Evolutionary conservation across 2,329 filamentous ascomycete species (phyloP), one percentile per base, ranked within the genome.

Genomic region (Moelleriella libera): DNA sequence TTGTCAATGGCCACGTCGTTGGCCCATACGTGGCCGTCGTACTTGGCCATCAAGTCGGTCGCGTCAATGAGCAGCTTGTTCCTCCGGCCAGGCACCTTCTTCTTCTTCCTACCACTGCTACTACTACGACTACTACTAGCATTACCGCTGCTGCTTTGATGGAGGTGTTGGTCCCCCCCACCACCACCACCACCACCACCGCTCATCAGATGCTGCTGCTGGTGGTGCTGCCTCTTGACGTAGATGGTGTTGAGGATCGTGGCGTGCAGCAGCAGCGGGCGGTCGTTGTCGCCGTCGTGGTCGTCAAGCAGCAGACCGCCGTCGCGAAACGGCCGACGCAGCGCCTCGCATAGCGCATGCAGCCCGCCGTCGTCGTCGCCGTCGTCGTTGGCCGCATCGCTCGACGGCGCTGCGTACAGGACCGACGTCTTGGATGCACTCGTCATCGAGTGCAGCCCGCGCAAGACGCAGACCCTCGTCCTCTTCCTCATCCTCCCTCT

Each of bases 211-310:
- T n/a, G n/a, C n/a, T n/a, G n/a, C n/a, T n/a, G n/a, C n/a, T n/a
- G n/a, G n/a, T n/a, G n/a, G n/a, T 53, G 52, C 48, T 55, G 54
- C 57, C 52, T 63, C 58, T 72, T 76, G 42, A 80, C 79, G 60
- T 95, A 94, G 11, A 88, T 77, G 0, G 88, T 94, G 62, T 96
- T 95, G 45, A 92, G 66, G 4, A 96, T 68, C 0, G 90, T 96
- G 14, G 86, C 88, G 60, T 96, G 90, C 46, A 96, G 65, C 21
- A 85, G 73, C 51, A 96, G 62, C 6, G 78, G 75, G 47, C 86
- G 68, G 30, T 85, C 81, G 1, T 85, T 81, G 1, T 69, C 65
- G n/a, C n/a, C n/a, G n/a, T 37, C 32, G 7, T 37, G 7, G 7
- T 11, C 7, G 7, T 11, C 32, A 0, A 70, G 59, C 57, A 88